Conservation (phyloP, 2,329 filamentous ascomycete genomes). For the Aureobasidium uvarum region DNA sequence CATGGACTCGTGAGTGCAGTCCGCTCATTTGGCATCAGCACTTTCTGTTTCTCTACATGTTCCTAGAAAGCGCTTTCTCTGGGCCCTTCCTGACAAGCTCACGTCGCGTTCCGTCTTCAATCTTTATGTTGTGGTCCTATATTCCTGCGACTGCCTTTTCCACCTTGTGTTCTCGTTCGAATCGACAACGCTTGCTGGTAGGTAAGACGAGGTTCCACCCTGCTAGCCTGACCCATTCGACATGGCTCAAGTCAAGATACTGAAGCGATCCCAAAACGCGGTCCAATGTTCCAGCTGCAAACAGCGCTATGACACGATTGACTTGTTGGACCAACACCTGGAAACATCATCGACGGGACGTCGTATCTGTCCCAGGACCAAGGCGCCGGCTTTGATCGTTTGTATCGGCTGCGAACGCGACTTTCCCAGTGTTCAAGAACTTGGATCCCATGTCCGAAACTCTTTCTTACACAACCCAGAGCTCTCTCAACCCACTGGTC, state of each 20-base stretch:
- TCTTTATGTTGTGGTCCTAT: neutral
- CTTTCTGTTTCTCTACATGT: neutral
- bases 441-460: slow-evolving; percentile 1
- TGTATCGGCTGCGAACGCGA: slow-evolving; percentile 16
- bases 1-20: neutral
- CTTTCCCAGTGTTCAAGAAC: neutral
- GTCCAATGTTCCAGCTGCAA: slow-evolving; percentile 17
- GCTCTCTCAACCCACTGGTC: slow-evolving; percentile 2
- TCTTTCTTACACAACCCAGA: slow-evolving; percentile 8
- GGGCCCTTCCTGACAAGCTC: neutral
- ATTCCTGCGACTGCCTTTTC: neutral
- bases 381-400: neutral
- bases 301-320: slow-evolving; percentile 9
- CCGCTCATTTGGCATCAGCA: neutral
- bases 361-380: slow-evolving; percentile 18
- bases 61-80: neutral
- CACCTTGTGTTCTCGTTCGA: neutral
- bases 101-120: neutral
- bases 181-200: neutral
- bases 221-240: neutral
- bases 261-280: neutral
- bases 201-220: neutral
- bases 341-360: slow-evolving; percentile 8
- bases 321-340: slow-evolving; percentile 7
- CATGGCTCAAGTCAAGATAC: slow-evolving; percentile 5